These are phyloP conservation scores for Coemansia sp. DNA, from an alignment of 192 early-diverging fungal species.

Conservation along the genomic window DNA sequence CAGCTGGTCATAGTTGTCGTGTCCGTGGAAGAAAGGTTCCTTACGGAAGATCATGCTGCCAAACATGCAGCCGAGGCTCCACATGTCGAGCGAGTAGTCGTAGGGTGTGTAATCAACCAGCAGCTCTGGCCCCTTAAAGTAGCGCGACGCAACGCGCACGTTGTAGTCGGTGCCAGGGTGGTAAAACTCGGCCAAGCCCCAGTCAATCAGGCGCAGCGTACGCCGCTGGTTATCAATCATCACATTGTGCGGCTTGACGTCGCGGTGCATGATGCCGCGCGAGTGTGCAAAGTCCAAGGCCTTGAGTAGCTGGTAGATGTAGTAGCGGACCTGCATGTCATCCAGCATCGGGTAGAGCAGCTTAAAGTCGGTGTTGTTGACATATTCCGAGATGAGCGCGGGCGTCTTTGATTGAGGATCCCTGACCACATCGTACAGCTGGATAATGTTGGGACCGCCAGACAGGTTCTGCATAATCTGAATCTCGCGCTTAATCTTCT, in stretches of 20 bases:
- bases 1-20: conserved; percentile 98
- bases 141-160: conserved; percentile 96
- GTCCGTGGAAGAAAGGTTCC: conserved; percentile 98
- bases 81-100: conserved; percentile 99
- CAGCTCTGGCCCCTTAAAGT: conserved; percentile 98
- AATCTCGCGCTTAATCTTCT: conserved; percentile 99
- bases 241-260: conserved; percentile 99
- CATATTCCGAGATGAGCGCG: conserved; percentile 92
- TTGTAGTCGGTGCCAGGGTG: conserved; percentile 96
- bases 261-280: conserved; percentile 98
- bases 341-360: conserved; percentile 89
- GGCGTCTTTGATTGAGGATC: conserved; percentile 97
- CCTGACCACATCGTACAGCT: conserved; percentile 88
- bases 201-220: conserved; percentile 93
- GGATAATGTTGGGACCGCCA: conserved; percentile 90
- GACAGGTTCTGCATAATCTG: conserved; percentile 97
- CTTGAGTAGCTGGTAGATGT: conserved; percentile 95
- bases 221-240: conserved; percentile 99
- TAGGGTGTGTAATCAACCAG: conserved; percentile 98
- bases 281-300: conserved; percentile 98
- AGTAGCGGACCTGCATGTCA: conserved; percentile 93
- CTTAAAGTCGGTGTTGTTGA: conserved; percentile 98
- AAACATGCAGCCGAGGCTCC: conserved; percentile 99
- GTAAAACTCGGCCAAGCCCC: conserved; percentile 99
- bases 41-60: conserved; percentile 99